A percentile compares a stretch with the other conserved stretches of the same genome.
phyloP scores from a whole-genome alignment of 371 early-diverging fungal genomes.

The Mortierella sp. region DNA sequence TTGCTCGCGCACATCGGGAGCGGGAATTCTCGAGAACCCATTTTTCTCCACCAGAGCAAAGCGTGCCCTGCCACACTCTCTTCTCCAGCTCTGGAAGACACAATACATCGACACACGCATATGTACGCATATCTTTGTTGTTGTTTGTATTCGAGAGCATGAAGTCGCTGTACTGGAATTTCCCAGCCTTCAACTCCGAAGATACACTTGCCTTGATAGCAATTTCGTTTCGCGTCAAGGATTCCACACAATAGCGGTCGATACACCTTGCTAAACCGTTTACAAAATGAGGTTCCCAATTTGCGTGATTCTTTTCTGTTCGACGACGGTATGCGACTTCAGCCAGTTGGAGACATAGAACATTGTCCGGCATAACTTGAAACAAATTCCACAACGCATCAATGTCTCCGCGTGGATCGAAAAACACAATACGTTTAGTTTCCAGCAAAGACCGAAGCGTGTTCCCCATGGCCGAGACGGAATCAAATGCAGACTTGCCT shows the following conservation, averaged over 20 bases:
- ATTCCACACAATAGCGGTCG: background rate
- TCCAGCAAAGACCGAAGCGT: conserved; percentile 18
- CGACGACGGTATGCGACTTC: conserved; percentile 24
- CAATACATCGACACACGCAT: conserved; percentile 25
- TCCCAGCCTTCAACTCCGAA: conserved; percentile 15
- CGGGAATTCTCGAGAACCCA: conserved; percentile 22
- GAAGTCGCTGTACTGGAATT: conserved; percentile 18
- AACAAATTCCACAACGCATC: conserved; percentile 18
- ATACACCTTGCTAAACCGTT: conserved; percentile 20
- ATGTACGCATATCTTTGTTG: conserved; percentile 12
- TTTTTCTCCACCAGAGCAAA: conserved; percentile 18
- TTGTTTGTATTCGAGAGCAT: conserved; percentile 12
- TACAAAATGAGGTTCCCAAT: conserved; percentile 9
- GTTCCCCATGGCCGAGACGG: conserved; percentile 16
- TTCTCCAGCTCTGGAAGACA: conserved; percentile 25
- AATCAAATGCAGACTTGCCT: conserved; percentile 17
- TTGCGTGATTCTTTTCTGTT: background rate
- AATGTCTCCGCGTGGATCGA: conserved; percentile 15
- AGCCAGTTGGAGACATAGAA: conserved; percentile 19
- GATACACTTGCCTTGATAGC: conserved; percentile 17
- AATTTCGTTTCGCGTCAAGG: conserved; percentile 21
- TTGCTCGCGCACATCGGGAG: conserved; percentile 11
- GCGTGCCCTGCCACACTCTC: conserved; percentile 17
- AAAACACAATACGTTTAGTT: conserved; percentile 12
- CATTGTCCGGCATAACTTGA: conserved; percentile 20